These are phyloP conservation scores for Suillus bovinus DNA, from an alignment of 768 basidiomycete species.

Conservation along the genomic window DNA sequence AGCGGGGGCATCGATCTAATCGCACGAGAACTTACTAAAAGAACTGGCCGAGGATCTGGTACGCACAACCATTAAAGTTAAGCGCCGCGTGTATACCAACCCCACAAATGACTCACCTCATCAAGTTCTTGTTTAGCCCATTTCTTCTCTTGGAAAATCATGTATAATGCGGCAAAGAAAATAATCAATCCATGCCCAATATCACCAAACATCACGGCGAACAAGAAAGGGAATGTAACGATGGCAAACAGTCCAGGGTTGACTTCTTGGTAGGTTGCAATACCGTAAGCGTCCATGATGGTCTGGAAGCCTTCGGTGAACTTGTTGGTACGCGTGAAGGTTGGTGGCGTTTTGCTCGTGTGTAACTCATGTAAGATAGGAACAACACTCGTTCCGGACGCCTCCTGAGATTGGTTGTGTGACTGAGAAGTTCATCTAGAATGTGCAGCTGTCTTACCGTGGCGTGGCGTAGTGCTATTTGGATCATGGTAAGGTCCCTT, in stretches of 20 bases:
- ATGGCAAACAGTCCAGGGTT: constrained; percentile 94
- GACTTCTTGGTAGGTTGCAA: constrained; percentile 92
- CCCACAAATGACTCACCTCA: constrained; percentile 51
- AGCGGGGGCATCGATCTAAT: constrained; percentile 15
- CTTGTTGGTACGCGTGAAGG: constrained; percentile 92
- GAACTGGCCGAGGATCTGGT: constrained; percentile 81
- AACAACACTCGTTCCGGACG: constrained; percentile 88
- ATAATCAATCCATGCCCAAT: constrained; percentile 94
- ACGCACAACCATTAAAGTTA: constrained; percentile 6
- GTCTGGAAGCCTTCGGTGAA: constrained; percentile 97
- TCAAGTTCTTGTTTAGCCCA: constrained; percentile 72
- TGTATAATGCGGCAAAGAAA: constrained; percentile 69
- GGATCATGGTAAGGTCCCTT: constrained; percentile 83
- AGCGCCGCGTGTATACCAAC: neutral
- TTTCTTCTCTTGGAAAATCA: constrained; percentile 86
- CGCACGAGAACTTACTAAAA: constrained; percentile 71
- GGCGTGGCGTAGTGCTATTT: constrained; percentile 84
- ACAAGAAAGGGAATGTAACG: constrained; percentile 96
- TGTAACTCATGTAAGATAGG: constrained; percentile 90
- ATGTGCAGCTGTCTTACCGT: constrained; percentile 50
- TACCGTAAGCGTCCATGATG: constrained; percentile 98
- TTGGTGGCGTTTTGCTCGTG: constrained; percentile 91
- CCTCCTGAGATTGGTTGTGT: constrained; percentile 51
- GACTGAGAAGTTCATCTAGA: neutral
- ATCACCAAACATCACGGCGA: constrained; percentile 99